These are phyloP conservation scores for Xylaria castorea DNA, from an alignment of 495 filamentous ascomycete species.

Conservation along the genomic window DNA sequence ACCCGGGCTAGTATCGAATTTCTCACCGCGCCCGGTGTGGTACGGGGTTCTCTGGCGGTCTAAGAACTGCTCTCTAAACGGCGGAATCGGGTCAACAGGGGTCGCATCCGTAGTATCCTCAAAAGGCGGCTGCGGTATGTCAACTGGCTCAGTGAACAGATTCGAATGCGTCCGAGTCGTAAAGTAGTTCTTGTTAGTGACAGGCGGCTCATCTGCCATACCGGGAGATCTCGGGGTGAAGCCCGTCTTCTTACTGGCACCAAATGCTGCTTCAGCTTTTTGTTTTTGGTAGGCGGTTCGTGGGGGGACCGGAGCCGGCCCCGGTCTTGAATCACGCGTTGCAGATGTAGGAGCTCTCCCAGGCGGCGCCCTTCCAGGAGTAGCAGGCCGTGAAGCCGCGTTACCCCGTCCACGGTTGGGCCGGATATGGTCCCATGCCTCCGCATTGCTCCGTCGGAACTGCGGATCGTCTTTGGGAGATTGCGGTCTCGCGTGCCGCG, in stretches of 20 bases:
- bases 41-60: constrained; percentile 74
- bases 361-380: constrained; percentile 25
- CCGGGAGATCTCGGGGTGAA: constrained; percentile 48
- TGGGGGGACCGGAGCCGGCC: constrained; percentile 31
- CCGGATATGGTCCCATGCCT: constrained; percentile 42
- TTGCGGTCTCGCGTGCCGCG: constrained; percentile 46
- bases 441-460: constrained; percentile 34
- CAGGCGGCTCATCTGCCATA: constrained; percentile 52
- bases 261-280: constrained; percentile 54
- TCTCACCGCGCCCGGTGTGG: constrained; percentile 71
- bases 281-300: constrained; percentile 52
- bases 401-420: constrained; percentile 31
- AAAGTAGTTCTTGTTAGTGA: constrained; percentile 51
- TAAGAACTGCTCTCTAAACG: constrained; percentile 50
- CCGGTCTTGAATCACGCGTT: constrained; percentile 29
- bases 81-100: constrained; percentile 50
- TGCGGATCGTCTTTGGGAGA: constrained; percentile 36
- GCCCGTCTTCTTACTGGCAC: constrained; percentile 44
- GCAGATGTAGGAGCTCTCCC: constrained; percentile 40
- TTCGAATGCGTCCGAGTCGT: constrained; percentile 43
- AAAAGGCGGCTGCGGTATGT: constrained; percentile 31
- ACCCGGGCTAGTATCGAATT: constrained; percentile 49
- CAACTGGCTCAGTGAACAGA: constrained; percentile 48
- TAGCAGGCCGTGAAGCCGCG: constrained; percentile 14
- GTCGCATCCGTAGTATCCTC: constrained; percentile 26